phyloP scores from a whole-genome alignment of 78 protist species.

The Planoprotostelium fungivorum region DNA sequence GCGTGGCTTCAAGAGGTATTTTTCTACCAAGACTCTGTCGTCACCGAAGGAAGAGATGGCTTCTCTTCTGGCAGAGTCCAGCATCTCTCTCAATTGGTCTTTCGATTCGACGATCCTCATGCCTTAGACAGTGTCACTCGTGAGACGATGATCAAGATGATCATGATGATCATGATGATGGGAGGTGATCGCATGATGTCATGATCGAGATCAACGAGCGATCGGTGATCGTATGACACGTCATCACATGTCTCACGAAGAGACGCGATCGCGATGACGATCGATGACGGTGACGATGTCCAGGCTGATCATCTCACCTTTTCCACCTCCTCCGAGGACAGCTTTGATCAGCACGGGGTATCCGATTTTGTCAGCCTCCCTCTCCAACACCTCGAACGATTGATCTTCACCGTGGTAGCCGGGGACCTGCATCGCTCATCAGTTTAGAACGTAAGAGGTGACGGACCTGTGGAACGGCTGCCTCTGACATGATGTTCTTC shows the following conservation, averaged over 20 bases:
- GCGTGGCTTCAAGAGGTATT: conserved; percentile 79
- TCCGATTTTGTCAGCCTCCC: conserved; percentile 77
- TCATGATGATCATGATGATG: background rate
- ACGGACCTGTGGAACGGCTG: conserved; percentile 10
- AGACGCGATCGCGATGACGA: background rate
- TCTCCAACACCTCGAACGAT: conserved; percentile 24
- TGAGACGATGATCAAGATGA: conserved; percentile 15
- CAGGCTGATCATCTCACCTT: conserved; percentile 19
- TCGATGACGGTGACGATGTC: conserved; percentile 26
- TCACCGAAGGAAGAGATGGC: conserved; percentile 84
- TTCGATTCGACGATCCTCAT: conserved; percentile 69
- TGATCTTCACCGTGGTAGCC: conserved; percentile 94
- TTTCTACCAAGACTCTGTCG: conserved; percentile 80
- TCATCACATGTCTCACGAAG: background rate
- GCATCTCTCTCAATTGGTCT: conserved; percentile 59
- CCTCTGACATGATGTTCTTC: conserved; percentile 73
- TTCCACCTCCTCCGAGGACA: conserved; percentile 93
- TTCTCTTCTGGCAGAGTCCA: conserved; percentile 76
- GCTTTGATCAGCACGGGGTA: conserved; percentile 93
- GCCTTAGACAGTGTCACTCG: no score
- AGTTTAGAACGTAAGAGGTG: background rate
- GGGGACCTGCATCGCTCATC: conserved; percentile 5
- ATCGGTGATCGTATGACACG: background rate
- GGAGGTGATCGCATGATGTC: background rate
- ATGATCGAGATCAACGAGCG: conserved; percentile 1